Conservation (phyloP, 164 flowering plant species). For the Amborella trichopoda region DNA sequence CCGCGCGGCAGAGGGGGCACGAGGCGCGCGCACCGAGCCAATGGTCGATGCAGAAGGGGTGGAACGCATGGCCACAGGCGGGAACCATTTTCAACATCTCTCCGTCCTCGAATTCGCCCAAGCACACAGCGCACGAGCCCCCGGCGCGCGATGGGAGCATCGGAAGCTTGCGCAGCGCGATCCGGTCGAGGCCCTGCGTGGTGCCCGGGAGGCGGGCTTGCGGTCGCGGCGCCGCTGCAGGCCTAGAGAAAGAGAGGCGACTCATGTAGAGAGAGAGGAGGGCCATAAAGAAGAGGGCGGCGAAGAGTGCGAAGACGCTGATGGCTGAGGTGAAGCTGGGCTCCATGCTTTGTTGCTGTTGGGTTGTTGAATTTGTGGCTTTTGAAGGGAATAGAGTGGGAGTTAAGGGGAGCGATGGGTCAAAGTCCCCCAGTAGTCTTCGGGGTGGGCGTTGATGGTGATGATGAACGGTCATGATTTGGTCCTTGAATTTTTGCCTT, state of each 20-base stretch:
- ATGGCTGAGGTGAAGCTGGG: slow-evolving; percentile 54
- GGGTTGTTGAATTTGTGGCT: no score
- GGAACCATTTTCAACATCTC: slow-evolving; percentile 46
- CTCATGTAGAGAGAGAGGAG: slow-evolving; percentile 62
- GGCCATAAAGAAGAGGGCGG: slow-evolving; percentile 61
- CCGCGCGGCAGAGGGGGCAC: slow-evolving; percentile 56
- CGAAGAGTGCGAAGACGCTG: slow-evolving; percentile 37
- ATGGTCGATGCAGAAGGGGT: slow-evolving; percentile 42
- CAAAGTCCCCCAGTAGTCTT: no score
- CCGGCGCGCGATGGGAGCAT: slow-evolving; percentile 14
- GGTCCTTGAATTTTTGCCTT: no score
- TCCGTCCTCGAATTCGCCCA: slow-evolving; percentile 34
- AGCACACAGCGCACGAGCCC: slow-evolving; percentile 45
- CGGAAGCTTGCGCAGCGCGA: slow-evolving; percentile 29
- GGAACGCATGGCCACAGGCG: slow-evolving; percentile 46
- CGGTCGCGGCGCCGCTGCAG: slow-evolving; percentile 8
- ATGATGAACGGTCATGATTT: no score
- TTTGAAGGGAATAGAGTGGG: no score
- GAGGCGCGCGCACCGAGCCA: slow-evolving; percentile 44
- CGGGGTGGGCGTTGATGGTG: no score
- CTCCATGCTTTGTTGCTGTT: no score
- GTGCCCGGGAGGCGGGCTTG: neutral
- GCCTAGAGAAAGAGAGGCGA: slow-evolving; percentile 19
- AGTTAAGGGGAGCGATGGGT: no score
- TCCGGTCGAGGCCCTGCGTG: slow-evolving; percentile 8